Percentiles rank a stretch among this genome's conserved stretches.
Conservation (phyloP, 176 grass and related monocot species). For the Oryza longistaminata region DNA sequence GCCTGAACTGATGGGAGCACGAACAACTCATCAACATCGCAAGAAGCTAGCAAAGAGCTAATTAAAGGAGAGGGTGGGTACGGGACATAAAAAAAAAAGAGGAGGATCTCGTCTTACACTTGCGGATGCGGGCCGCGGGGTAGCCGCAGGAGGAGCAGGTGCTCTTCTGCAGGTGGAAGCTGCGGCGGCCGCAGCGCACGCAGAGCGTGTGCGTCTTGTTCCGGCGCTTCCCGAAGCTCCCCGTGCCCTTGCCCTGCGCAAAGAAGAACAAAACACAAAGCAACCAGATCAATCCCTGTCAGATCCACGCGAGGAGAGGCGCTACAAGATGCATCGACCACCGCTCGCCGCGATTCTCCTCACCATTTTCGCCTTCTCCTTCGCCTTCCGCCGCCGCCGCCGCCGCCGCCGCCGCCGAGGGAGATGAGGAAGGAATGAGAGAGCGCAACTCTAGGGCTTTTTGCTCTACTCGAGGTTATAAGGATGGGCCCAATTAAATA, state of each 20-base stretch:
- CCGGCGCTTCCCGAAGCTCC: slow-evolving; percentile 91
- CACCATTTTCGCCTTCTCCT: slow-evolving; percentile 38
- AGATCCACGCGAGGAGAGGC: background rate
- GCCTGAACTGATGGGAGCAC: too few species aligned
- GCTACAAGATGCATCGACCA: background rate
- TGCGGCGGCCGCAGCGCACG: slow-evolving; percentile 77
- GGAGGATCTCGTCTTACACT: slow-evolving; percentile 52
- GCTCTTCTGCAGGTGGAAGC: slow-evolving; percentile 97
- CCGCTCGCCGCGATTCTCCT: background rate
- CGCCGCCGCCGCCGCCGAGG: slow-evolving; percentile 20
- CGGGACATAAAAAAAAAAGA: too few species aligned
- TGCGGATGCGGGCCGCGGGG: slow-evolving; percentile 89
- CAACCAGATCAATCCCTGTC: background rate
- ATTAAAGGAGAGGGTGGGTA: background rate
- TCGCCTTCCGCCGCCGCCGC: background rate
- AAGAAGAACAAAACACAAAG: background rate
- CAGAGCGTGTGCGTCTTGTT: slow-evolving; percentile 99
- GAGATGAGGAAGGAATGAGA: background rate
- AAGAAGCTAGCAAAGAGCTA: background rate
- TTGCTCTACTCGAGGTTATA: too few species aligned
- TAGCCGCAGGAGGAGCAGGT: slow-evolving; percentile 86
- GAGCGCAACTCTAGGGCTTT: too few species aligned
- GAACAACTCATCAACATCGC: background rate
- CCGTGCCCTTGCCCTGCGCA: slow-evolving; percentile 72
- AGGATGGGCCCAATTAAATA: too few species aligned